These are phyloP conservation scores for Penicillium janthinellum DNA, from an alignment of 2,329 filamentous ascomycete species.

Conservation along the genomic window DNA sequence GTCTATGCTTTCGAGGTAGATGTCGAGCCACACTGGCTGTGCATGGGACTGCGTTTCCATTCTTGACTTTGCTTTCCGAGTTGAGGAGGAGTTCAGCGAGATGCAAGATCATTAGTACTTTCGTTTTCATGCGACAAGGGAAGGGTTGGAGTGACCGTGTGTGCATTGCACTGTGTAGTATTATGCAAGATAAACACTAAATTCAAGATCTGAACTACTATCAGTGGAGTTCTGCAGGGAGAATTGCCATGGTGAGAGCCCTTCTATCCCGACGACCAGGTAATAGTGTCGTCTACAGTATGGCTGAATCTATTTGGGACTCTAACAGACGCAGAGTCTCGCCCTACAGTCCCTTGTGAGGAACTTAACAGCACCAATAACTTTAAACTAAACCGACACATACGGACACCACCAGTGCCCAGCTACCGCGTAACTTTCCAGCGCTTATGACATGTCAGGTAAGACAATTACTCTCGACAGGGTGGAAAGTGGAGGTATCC, in stretches of 20 bases:
- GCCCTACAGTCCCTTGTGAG: neutral
- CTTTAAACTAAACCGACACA: too few species aligned
- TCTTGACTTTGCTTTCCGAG: neutral
- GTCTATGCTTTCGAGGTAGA: neutral
- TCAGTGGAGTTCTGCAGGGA: neutral
- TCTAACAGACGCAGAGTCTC: too few species aligned
- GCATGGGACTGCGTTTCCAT: neutral
- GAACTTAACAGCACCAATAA: neutral
- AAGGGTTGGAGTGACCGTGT: too few species aligned
- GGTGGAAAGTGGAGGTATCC: neutral
- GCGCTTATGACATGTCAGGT: neutral
- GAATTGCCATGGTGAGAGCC: neutral
- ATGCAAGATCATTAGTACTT: neutral
- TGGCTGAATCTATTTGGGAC: neutral
- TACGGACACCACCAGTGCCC: neutral
- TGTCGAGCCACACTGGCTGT: neutral
- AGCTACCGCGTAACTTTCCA: neutral
- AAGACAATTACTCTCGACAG: neutral
- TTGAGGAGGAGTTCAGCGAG: neutral
- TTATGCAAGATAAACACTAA: neutral
- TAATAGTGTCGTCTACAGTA: neutral
- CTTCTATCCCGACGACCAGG: neutral
- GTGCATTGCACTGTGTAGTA: too few species aligned
- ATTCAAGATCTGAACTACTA: too few species aligned
- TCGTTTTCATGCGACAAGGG: neutral